Conservation (phyloP, 441 rosid genomes). For the Viola pubescens region DNA sequence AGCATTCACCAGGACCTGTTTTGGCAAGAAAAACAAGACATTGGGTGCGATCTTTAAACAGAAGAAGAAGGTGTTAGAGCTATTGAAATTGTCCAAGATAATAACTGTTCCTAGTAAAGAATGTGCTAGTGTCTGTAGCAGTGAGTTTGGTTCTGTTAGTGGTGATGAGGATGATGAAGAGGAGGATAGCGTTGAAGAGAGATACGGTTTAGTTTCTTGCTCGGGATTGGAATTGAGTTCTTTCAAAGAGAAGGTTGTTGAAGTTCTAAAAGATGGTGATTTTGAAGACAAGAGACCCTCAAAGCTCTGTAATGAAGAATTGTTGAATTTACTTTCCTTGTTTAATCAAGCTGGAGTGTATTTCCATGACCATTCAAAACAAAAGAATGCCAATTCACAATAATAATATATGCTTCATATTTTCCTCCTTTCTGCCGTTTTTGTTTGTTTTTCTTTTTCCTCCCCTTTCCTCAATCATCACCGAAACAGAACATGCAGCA, state of each 20-base stretch:
- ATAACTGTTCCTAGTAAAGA: background rate
- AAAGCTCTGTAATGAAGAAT: constrained; percentile 52
- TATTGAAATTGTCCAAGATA: constrained; percentile 33
- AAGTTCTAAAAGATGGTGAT: constrained; percentile 37
- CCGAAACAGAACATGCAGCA: no score
- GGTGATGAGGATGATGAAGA: constrained; percentile 19
- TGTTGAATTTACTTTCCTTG: constrained; percentile 42
- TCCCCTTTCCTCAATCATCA: no score
- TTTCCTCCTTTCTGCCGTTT: no score
- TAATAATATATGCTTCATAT: background rate
- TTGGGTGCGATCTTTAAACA: constrained; percentile 81
- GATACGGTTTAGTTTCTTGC: constrained; percentile 8
- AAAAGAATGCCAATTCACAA: constrained; percentile 5
- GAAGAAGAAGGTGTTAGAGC: constrained; percentile 72
- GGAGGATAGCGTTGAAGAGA: constrained; percentile 21
- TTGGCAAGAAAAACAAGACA: constrained; percentile 74
- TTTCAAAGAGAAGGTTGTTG: constrained; percentile 49
- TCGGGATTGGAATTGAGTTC: constrained; percentile 33
- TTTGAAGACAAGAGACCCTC: constrained; percentile 74
- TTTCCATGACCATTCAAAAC: constrained; percentile 32
- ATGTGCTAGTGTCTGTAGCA: background rate
- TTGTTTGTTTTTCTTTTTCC: no score
- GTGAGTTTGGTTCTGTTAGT: constrained; percentile 10
- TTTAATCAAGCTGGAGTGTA: constrained; percentile 58
- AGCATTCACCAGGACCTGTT: constrained; percentile 66